Evolutionary conservation across 768 basidiomycete species (phyloP).

Genomic region (Mrakia hoshinonis): DNA sequence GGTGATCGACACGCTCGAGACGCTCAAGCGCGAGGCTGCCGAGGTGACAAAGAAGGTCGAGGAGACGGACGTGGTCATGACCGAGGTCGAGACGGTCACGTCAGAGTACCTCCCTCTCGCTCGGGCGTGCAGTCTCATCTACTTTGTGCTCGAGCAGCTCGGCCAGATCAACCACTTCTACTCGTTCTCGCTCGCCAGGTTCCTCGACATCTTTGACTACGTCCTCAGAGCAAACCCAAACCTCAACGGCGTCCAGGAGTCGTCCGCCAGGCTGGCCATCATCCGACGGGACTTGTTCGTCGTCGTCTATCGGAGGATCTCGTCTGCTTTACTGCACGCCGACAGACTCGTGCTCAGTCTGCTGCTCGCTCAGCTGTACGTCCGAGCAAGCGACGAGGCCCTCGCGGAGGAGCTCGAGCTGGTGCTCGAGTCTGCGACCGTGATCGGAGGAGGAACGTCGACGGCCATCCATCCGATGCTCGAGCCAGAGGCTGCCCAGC

Average conservation of each 20-base stretch:
- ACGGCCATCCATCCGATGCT: background rate
- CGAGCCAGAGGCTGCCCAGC: slow-evolving; percentile 8
- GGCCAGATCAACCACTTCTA: slow-evolving; percentile 95
- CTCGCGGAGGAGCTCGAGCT: slow-evolving; percentile 76
- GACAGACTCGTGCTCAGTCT: slow-evolving; percentile 88
- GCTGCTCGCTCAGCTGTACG: slow-evolving; percentile 77
- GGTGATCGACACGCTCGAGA: slow-evolving; percentile 92
- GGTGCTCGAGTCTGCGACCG: slow-evolving; percentile 75
- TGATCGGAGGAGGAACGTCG: slow-evolving; percentile 15
- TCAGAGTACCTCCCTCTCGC: slow-evolving; percentile 88
- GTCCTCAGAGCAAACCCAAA: slow-evolving; percentile 87
- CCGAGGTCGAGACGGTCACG: slow-evolving; percentile 91
- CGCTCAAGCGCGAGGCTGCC: slow-evolving; percentile 88
- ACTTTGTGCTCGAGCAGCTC: slow-evolving; percentile 93
- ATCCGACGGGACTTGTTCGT: slow-evolving; percentile 82
- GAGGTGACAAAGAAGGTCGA: slow-evolving; percentile 93
- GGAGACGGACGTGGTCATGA: slow-evolving; percentile 92
- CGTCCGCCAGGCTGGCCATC: slow-evolving; percentile 63
- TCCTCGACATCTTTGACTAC: slow-evolving; percentile 97
- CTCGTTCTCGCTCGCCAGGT: slow-evolving; percentile 93
- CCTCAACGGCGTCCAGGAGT: slow-evolving; percentile 66
- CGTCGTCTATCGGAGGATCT: slow-evolving; percentile 76
- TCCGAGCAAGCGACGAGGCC: slow-evolving; percentile 56
- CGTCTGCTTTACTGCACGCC: slow-evolving; percentile 75
- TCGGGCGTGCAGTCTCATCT: slow-evolving; percentile 90